Evolutionary conservation across 2,329 filamentous ascomycete species (phyloP), one percentile per base, ranked within the genome.

Genomic region (Fusarium sp.): DNA sequence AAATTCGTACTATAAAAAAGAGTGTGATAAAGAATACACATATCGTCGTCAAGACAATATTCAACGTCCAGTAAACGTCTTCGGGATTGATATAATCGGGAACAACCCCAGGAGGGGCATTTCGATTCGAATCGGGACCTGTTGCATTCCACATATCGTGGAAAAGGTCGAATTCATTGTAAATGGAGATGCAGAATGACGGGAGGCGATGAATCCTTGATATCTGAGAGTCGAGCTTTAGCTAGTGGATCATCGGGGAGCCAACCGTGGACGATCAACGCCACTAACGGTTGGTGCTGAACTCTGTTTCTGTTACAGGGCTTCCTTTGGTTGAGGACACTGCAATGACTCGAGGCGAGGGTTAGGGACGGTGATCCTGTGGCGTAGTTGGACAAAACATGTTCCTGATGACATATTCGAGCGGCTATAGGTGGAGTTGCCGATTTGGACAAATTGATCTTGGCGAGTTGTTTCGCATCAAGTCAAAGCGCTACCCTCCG

Each of bases 401-500:
- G 27, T 35, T 41, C 2, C 42, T 33, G 35, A 23, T 61, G 63
- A 61, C 45, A 60, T 41, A 10, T 41, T 37, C 15, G 6, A 29
- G 23, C 12, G 16, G 18, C 18, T 19, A 15, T 8, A 23, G 61
- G 39, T 31, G 37, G 37, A 39, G 21, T 16, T 33, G 29, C 21
- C 25, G 15, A 31, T 51, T 33, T 10, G 27, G 27, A 29, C 14
- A 14, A 39, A 41, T 33, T 9, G 83, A 85, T 44, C 66, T 85
- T 63, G 76, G 41, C 49, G 23, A 54, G 19, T 27, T 37, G 23
- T 37, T 37, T 54, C 49, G 19, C 16, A 18, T 31, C 1, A 39
- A n/a, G 49, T 38, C 49, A 41, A 54, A 45, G 18, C 27, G n/a
- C 23, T 46, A 58, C 23, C 72, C 75, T 4, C 78, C 82, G 72